Base-by-base conservation (phyloP, 116 monocot genomes). In the Cymodocea nodosa region DNA sequence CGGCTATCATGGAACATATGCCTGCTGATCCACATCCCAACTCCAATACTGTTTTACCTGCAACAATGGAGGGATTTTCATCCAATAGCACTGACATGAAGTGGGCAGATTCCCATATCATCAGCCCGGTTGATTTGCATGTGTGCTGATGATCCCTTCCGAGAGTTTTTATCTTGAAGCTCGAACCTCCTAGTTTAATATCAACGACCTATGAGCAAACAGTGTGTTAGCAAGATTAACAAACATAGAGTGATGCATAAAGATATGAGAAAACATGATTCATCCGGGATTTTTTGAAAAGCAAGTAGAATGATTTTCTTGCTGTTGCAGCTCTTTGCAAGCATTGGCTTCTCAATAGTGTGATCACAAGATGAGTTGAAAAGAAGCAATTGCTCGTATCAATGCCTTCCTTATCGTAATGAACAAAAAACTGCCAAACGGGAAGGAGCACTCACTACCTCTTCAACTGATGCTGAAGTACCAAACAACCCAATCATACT, bases 71-170 rank as follows among this genome's bases (percentile, higher is more conserved):
- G 35, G 88, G 82, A 56, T 98, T 98, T 64, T 98, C 80, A 12
- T 79, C 68, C 68, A 98, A 65, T 67, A 97, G 10, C 57, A 50
- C 81, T 73, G 82, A 75, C 83, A 97, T 88, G 50, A 97, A 51
- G 23, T 56, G 80, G 36, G 91, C 88, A 50, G 97, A 97, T 73
- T 91, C 97, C 97, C 97, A 97, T 20, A 97, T 67, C 80, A 97
- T 85, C n/a, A 97, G 78, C 1, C 97, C 97, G 11, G 97, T 97
- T 37, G 83, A 97, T 82, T 76, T 85, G 82, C 88, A 97, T 6
- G 97, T 91, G 62, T 97, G 97, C 67, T 97, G 97, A 70, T 82
- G 55, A 78, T 91, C 91, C 72, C 63, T 85, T 48, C 75, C 60
- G 19, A 97, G 74, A 35, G 50, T 75, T 65, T 80, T 80, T 67